Conservation (phyloP, 306 rosid species). For the Trifolium pratense region DNA sequence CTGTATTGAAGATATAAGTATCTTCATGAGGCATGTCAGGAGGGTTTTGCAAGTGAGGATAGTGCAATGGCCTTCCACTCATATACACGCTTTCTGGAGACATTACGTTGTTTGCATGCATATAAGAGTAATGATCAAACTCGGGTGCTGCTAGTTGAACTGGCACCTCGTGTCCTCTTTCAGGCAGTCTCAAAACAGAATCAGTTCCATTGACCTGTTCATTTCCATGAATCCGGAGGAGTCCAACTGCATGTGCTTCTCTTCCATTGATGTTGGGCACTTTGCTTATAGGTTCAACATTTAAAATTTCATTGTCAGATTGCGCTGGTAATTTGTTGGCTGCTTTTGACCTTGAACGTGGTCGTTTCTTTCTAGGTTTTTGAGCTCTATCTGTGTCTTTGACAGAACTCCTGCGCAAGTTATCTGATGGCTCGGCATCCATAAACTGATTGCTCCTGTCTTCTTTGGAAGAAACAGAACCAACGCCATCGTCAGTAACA, state of each 20-base stretch:
- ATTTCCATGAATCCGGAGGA: conserved; percentile 50
- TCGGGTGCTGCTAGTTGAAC: conserved; percentile 50
- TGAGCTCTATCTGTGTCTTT: conserved; percentile 53
- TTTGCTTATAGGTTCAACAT: conserved; percentile 50
- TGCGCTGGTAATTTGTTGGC: conserved; percentile 46
- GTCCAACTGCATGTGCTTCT: conserved; percentile 51
- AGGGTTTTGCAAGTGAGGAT: conserved; percentile 59
- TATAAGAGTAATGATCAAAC: conserved; percentile 49
- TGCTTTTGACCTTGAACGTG: conserved; percentile 45
- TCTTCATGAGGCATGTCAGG: conserved; percentile 53
- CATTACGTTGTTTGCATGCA: conserved; percentile 50
- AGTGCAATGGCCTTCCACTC: conserved; percentile 60
- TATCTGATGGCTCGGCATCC: conserved; percentile 63
- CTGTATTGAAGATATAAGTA: conserved; percentile 52
- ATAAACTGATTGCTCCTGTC: conserved; percentile 54
- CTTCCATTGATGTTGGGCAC: conserved; percentile 54
- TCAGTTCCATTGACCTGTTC: conserved; percentile 47
- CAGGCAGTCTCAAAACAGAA: conserved; percentile 53
- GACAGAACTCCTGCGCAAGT: conserved; percentile 38
- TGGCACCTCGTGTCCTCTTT: conserved; percentile 48
- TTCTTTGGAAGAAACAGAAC: conserved; percentile 90
- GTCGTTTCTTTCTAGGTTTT: conserved; percentile 52
- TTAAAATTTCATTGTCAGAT: conserved; percentile 48
- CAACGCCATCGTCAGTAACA: conserved; percentile 69
- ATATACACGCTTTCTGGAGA: conserved; percentile 58